Evolutionary conservation across 495 filamentous ascomycete species (phyloP).

Genomic region (Parachaetomium inaequale): DNA sequence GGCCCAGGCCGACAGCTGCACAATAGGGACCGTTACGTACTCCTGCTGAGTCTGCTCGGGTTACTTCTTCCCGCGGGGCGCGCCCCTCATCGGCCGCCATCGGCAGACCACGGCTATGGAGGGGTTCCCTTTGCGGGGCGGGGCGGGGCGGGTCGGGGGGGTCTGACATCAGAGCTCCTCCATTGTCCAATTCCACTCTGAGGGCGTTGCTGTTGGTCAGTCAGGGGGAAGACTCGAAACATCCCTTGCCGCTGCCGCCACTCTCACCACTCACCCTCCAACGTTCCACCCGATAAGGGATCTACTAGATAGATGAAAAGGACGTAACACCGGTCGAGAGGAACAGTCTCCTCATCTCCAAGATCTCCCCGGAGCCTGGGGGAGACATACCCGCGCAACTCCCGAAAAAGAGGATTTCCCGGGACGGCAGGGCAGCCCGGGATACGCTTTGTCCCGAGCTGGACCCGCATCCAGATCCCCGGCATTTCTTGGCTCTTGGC

Average conservation of each 20-base stretch:
- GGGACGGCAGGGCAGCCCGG: constrained; percentile 21
- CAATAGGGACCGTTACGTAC: neutral
- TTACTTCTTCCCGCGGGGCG: constrained; percentile 5
- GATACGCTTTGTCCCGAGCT: constrained; percentile 22
- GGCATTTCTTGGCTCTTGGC: constrained; percentile 25
- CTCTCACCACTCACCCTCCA: neutral
- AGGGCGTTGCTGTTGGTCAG: neutral
- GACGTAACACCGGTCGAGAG: neutral
- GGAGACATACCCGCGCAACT: neutral
- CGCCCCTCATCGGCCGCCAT: constrained; percentile 30
- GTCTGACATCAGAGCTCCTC: constrained; percentile 24
- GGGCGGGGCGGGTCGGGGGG: neutral
- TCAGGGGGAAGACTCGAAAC: neutral
- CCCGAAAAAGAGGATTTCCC: constrained; percentile 31
- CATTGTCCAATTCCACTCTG: neutral
- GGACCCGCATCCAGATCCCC: constrained; percentile 17
- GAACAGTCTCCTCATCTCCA: neutral
- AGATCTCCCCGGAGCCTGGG: neutral
- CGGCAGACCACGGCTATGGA: constrained; percentile 32
- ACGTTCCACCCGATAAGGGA: neutral
- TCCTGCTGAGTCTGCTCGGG: no score
- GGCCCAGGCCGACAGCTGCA: neutral
- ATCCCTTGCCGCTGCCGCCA: neutral
- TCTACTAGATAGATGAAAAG: neutral
- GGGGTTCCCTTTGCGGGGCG: constrained; percentile 7